Percentiles rank a stretch among this genome's conserved stretches.
Evolutionary conservation across 768 basidiomycete genomes (phyloP).

Genomic region (Suillus alpinus): DNA sequence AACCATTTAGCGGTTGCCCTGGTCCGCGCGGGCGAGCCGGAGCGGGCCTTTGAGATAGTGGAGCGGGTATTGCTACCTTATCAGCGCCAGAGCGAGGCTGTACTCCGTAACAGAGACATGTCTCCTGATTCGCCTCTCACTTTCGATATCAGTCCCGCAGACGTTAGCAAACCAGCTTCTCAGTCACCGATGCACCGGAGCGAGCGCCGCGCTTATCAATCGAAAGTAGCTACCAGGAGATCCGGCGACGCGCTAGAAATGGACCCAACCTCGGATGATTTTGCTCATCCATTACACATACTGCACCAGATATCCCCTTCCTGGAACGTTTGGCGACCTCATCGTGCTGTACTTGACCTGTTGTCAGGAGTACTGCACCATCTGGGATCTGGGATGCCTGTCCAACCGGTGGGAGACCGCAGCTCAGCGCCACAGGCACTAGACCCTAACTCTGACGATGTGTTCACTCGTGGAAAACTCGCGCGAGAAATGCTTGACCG

Average conservation of each 20-base stretch:
- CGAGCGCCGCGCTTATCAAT: constrained; percentile 22
- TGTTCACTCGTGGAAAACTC: constrained; percentile 21
- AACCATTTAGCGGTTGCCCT: constrained; percentile 78
- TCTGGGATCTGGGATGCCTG: constrained; percentile 48
- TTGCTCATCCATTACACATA: constrained; percentile 56
- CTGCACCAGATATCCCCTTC: constrained; percentile 62
- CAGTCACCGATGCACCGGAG: constrained; percentile 30
- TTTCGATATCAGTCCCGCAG: constrained; percentile 30
- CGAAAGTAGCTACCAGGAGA: constrained; percentile 16
- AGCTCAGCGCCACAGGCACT: constrained; percentile 19
- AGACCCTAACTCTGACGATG: constrained; percentile 17
- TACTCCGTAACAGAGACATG: constrained; percentile 23
- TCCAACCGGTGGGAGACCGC: constrained; percentile 38
- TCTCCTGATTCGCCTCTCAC: constrained; percentile 40
- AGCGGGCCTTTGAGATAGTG: constrained; percentile 79
- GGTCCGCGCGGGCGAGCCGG: constrained; percentile 76
- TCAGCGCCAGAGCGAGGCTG: constrained; percentile 31
- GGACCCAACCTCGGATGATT: constrained; percentile 37
- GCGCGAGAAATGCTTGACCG: constrained; percentile 42
- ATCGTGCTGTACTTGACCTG: constrained; percentile 44
- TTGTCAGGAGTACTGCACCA: constrained; percentile 45
- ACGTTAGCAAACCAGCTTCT: constrained; percentile 22
- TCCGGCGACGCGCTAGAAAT: constrained; percentile 12
- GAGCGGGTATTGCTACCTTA: constrained; percentile 74
- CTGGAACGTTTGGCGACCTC: constrained; percentile 69